A percentile compares a stretch with the other conserved stretches of the same genome.
Conservation (phyloP, 169 alveolate genomes). For the Eimeria sp. region DNA sequence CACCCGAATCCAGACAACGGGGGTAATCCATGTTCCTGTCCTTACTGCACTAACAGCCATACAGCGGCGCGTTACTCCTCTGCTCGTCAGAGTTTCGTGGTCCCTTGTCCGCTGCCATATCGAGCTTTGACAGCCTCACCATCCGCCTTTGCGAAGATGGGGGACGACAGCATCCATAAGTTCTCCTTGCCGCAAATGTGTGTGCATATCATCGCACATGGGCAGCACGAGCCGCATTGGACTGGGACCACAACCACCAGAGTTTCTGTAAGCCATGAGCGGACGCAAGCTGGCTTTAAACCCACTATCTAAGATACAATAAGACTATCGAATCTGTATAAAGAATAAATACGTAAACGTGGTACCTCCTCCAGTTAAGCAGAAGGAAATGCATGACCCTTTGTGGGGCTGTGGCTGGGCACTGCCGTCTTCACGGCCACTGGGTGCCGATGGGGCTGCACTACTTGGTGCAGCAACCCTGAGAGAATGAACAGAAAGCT, state of each 20-base stretch:
- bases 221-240: constrained; percentile 67
- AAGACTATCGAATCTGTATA: neutral
- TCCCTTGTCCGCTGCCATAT: neutral
- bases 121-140: constrained; percentile 50
- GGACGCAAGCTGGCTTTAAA: neutral
- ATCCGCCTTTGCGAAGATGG: constrained; percentile 74
- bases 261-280: neutral
- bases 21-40: neutral
- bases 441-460: constrained; percentile 70
- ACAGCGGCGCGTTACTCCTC: neutral
- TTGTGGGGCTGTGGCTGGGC: constrained; percentile 63
- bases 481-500: neutral
- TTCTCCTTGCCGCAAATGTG: constrained; percentile 83
- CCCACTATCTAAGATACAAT: neutral
- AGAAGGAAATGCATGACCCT: neutral
- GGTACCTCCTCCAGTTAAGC: neutral
- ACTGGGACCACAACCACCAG: neutral
- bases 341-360: neutral
- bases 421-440: constrained; percentile 58
- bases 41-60: neutral
- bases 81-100: neutral
- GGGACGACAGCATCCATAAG: constrained; percentile 79
- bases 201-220: constrained; percentile 82
- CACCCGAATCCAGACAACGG: neutral
- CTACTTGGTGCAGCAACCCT: constrained; percentile 52